Evolutionary conservation across 108 stramenopile genomes (phyloP), one percentile per base, ranked within the genome.

Genomic region (Nitzschia sp.): DNA sequence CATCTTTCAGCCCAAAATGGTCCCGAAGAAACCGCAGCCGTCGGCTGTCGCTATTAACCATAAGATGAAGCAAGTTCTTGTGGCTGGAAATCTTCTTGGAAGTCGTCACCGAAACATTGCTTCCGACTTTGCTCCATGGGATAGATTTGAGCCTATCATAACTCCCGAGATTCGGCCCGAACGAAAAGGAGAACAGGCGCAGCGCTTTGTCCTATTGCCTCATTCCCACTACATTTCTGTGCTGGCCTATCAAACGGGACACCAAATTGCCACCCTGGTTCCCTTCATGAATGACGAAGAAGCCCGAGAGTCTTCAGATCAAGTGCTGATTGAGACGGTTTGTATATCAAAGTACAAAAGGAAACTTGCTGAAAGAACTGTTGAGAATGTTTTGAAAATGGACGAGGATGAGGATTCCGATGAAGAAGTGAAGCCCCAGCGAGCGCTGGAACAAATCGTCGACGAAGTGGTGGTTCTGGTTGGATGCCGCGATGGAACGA

Each of bases 171-270:
- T 80, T 28, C 17, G 29, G 3, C 17, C 5, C 1, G 51, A 53
- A 0, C 66, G 75, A 13, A 53, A 68, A 6, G 35, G 34, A 21
- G 28, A 53, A 32, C 36, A 68, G 47, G 31, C 59, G 0, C 68
- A 83, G 53, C 84, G 72, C 11, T 81, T 77, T 47, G 54, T 85
- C 27, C 51, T 85, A 2, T 54, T 85, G 6, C 84, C 84, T 0
- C 68, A 77, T 54, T 8, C 36, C 35, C 76, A 61, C 21, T 70
- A 66, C 46, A 60, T 85, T 18, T 57, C 57, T 28, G 84, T 85
- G 4, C 46, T 85, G 32, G 56, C 84, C 5, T 77, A 75, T 24
- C 51, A 68, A 28, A 80, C 84, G 4, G 84, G 84, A 0, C 46
- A 56, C 27, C 63, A 54, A n/a, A 45, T 85, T 2, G 79, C 66